Base-by-base conservation (phyloP, 768 basidiomycete genomes). In the Coprinopsis strossmayeri region DNA sequence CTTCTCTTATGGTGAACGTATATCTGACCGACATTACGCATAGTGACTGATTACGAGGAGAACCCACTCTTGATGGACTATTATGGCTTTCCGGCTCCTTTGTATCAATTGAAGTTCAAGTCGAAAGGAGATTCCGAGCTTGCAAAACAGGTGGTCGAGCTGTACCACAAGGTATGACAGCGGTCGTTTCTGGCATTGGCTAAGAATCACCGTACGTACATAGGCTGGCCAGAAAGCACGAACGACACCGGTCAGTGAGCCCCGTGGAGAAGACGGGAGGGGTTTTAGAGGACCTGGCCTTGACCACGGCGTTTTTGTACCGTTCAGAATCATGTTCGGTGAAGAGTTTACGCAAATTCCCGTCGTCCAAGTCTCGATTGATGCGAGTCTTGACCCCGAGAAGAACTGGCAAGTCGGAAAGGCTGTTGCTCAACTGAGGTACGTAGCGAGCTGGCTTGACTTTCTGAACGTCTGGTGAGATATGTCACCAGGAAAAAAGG, bases 251-350 rank as follows among this genome's bases (percentile, higher is more conserved):
- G 71, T 63, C 42, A 54, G 60, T 0, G 86, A 89, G 59, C 41
- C 69, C 17, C 76, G 86, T 12, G 86, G 86, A 2, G 55, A 61
- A 48, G 85, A 88, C 53, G 87, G 85, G 9, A 66, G 84, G 17
- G 82, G 84, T 0, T 81, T 78, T 57, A 40, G 56, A 39, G 83
- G 81, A 0, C 76, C 83, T 0, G 87, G 86, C 4, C 64, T 88
- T 0, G 86, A 88, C 58, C 86, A 88, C 56, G 88, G 87, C 20
- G 85, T 89, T 38, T 90, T 89, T 60, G 69, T 91, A 11, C 88
- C 88, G 1, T 87, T 90, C 70, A 69, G 73, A 38, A 60, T 83
- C 51, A 90, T 90, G 87, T 89, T 90, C 57, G 83, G 84, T 5
- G 75, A 81, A 40, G 73, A 74, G 40, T 75, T 81, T 49, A 71